These are phyloP conservation scores for Capsella bursapastoris DNA, from an alignment of 345 rosid genomes.

Conservation along the genomic window DNA sequence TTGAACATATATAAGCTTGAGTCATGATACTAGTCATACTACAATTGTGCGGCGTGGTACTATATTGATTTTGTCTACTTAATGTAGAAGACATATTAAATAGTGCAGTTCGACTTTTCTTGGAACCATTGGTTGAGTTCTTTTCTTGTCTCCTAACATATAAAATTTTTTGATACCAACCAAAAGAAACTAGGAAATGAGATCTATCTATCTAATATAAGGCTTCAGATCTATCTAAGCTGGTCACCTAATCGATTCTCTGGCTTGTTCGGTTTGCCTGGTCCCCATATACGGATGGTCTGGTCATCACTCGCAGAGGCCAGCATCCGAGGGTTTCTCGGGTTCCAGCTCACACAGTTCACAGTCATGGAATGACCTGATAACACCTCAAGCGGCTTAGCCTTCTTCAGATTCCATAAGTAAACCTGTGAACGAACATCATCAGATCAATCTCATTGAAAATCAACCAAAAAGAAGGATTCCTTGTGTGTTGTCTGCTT, in stretches of 20 bases:
- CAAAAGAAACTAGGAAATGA: too few species aligned
- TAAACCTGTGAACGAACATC: constrained; percentile 61
- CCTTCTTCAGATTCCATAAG: constrained; percentile 66
- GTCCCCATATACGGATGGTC: constrained; percentile 82
- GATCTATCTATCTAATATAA: too few species aligned
- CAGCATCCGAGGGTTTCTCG: constrained; percentile 68
- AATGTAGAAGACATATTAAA: too few species aligned
- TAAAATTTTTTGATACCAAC: too few species aligned
- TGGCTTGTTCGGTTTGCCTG: constrained; percentile 41
- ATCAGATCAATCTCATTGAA: constrained; percentile 17
- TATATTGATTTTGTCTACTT: too few species aligned
- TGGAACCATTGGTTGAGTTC: too few species aligned
- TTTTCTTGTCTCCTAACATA: too few species aligned
- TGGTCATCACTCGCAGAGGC: constrained; percentile 89
- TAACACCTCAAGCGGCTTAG: constrained; percentile 69
- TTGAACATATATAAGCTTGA: too few species aligned
- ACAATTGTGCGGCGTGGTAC: too few species aligned
- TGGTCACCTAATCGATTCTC: constrained; percentile 26
- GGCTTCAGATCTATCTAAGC: neutral
- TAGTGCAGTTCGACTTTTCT: too few species aligned
- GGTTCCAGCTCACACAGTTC: constrained; percentile 93
- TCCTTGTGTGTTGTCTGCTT: constrained; percentile 3
- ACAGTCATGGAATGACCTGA: constrained; percentile 82
- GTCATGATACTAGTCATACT: too few species aligned
- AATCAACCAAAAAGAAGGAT: neutral